These are phyloP conservation scores for Hippophae rhamnoides DNA, from an alignment of 306 rosid species.

Conservation along the genomic window DNA sequence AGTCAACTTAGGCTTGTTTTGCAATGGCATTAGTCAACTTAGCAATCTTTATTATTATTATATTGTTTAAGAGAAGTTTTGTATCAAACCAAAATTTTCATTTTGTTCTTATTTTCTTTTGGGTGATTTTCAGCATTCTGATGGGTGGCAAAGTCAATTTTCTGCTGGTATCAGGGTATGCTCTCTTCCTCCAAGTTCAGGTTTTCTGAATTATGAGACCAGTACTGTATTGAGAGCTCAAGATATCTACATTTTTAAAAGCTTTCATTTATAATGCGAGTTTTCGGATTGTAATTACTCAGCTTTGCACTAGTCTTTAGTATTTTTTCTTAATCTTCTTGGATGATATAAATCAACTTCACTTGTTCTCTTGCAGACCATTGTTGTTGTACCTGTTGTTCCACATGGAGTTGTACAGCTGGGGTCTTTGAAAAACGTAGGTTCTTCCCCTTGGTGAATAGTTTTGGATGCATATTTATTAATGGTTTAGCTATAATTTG, in stretches of 20 bases:
- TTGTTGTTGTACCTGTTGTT: slow-evolving; percentile 61
- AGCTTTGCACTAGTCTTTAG: slow-evolving; percentile 1
- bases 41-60: too few relatives aligned
- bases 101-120: slow-evolving; percentile 15
- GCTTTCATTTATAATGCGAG: too few relatives aligned
- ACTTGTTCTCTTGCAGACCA: slow-evolving; percentile 46
- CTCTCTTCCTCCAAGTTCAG: slow-evolving; percentile 1
- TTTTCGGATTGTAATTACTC: neutral
- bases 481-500: neutral
- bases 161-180: slow-evolving; percentile 84
- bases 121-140: slow-evolving; percentile 46
- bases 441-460: slow-evolving; percentile 20
- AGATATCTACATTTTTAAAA: neutral
- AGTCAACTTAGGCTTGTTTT: too few relatives aligned
- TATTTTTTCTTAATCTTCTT: slow-evolving; percentile 1
- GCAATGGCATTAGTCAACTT: too few relatives aligned
- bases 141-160: slow-evolving; percentile 82
- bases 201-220: neutral
- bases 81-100: slow-evolving; percentile 3
- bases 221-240: neutral
- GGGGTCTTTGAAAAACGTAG: slow-evolving; percentile 74
- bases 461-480: slow-evolving; percentile 7
- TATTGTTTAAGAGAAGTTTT: too few relatives aligned
- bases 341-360: slow-evolving; percentile 12
- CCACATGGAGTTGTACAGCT: slow-evolving; percentile 94